Evolutionary conservation across 108 stramenopile genomes (phyloP).

Genomic region (Phaeodactylum tricornutum): DNA sequence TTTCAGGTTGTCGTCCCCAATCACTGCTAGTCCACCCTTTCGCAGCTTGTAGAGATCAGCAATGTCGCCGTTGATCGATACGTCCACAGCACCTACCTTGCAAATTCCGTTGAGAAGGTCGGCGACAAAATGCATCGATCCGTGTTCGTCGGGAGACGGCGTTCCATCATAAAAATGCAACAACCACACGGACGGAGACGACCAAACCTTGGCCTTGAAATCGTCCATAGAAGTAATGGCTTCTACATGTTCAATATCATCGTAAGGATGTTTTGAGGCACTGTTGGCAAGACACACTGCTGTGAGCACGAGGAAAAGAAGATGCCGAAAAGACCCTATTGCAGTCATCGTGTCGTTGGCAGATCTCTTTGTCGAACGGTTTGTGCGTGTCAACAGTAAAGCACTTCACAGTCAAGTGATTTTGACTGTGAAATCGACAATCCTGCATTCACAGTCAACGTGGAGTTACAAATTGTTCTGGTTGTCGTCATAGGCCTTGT

Average conservation of each 20-base stretch:
- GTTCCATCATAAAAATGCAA: slow-evolving; percentile 12
- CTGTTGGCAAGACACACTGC: no score
- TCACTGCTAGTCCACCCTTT: slow-evolving; percentile 1
- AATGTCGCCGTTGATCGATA: slow-evolving; percentile 4
- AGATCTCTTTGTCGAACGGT: no score
- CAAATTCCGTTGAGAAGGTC: slow-evolving; percentile 14
- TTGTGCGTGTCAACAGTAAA: no score
- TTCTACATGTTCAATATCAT: neutral
- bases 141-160: neutral
- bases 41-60: neutral
- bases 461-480: no score
- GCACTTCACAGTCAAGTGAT: no score
- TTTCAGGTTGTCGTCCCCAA: slow-evolving; percentile 8
- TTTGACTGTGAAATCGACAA: no score
- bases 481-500: no score
- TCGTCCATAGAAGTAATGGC: neutral
- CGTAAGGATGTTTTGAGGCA: no score
- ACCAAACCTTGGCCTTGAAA: slow-evolving; percentile 5
- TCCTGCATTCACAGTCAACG: no score
- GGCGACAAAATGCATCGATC: slow-evolving; percentile 8
- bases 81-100: slow-evolving; percentile 15
- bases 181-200: slow-evolving; percentile 5
- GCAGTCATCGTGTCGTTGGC: no score
- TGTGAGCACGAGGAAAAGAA: no score
- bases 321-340: no score